Base-by-base conservation (phyloP, 768 basidiomycete genomes). In the Kwoniella botswanensis region DNA sequence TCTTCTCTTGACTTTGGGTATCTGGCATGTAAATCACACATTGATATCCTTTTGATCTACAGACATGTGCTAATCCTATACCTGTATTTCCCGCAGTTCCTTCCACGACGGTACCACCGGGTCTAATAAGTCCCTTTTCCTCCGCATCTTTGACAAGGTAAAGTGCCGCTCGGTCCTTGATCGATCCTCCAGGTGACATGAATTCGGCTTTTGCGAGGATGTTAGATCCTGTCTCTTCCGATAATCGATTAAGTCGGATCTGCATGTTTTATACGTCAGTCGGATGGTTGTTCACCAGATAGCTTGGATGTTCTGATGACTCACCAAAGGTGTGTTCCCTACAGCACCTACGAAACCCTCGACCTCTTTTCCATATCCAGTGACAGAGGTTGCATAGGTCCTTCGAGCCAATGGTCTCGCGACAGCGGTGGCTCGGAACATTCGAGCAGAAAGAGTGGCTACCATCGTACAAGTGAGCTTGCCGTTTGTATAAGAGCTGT, bases 21-120 rank as follows among this genome's bases (percentile, higher is more conserved):
- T 97, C 87, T 41, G 96, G 96, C 96, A 99, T 98, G 88, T 93
- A 99, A 79, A 99, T 99, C 11, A 99, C 96, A 83, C 97, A 98
- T 82, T 90, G 92, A 87, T 99, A 98, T 2, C 97, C 95, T 76
- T 87, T 89, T 7, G 93, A 88, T 74, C 97, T 86, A 84, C 97
- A 98, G 65, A 98, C 95, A 70, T 82, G 81, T 3, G 82, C 94
- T 42, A 98, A 87, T 44, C 95, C 95, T 67, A 97, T 97, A 52
- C 95, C 96, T 9, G 96, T 99, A 86, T 99, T 99, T 17, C 96
- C 96, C 50, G 96, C 96, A 2, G 96, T 99, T 3, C 96, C 96
- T 84, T 99, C 96, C 4, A 99, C 94, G 68, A 99, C 90, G 2
- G 94, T 98, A 1, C 96, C 96, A n/a, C 95, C 96, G 1, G 93